Conservation (phyloP, 805 yeast species). For the Schwanniomyces vanrijiae region DNA sequence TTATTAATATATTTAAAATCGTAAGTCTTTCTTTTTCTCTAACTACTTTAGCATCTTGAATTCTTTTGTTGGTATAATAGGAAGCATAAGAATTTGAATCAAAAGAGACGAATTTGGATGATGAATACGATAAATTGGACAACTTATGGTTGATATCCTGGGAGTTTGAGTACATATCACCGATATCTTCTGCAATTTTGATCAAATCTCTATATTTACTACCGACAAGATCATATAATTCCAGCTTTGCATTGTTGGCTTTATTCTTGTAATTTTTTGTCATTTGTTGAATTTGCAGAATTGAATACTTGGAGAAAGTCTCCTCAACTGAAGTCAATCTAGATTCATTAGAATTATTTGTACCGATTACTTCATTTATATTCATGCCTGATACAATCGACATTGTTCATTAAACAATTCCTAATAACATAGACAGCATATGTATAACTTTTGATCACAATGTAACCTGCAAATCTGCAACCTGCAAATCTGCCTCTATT, state of each 20-base stretch:
- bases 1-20: constrained; percentile 28
- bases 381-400: background rate
- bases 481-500: background rate
- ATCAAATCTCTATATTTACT: constrained; percentile 43
- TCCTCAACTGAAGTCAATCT: constrained; percentile 20
- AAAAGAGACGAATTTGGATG: constrained; percentile 28
- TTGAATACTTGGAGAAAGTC: constrained; percentile 29
- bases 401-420: background rate
- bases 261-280: constrained; percentile 26
- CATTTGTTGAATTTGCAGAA: constrained; percentile 32
- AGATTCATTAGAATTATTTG: background rate
- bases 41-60: constrained; percentile 15
- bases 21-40: constrained; percentile 19
- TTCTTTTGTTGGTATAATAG: constrained; percentile 20
- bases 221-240: constrained; percentile 39
- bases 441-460: background rate
- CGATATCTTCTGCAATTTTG: constrained; percentile 43
- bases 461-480: background rate
- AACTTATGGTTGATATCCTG: constrained; percentile 21
- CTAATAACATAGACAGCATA: background rate
- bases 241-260: constrained; percentile 27
- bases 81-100: constrained; percentile 14
- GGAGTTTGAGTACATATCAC: constrained; percentile 26
- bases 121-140: constrained; percentile 30
- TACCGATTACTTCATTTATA: background rate